A percentile compares a stretch with the other conserved stretches of the same genome.
Evolutionary conservation across 768 basidiomycete genomes (phyloP).

Genomic region (Amanita inopinata): DNA sequence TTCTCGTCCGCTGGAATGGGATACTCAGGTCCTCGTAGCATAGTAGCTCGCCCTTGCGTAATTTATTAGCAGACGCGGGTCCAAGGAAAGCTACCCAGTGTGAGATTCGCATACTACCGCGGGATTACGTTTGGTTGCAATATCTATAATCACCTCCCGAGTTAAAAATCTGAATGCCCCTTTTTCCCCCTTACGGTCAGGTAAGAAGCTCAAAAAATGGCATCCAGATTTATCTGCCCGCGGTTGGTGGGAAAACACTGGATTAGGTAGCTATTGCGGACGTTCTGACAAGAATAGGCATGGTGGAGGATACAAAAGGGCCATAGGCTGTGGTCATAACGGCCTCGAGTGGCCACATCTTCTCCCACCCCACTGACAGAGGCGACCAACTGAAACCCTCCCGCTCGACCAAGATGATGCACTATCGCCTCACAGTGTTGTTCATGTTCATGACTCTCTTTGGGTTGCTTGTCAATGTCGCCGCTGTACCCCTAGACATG

Average conservation of each 20-base stretch:
- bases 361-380: no score
- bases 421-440: conserved; percentile 5
- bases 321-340: no score
- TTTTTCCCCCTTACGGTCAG: not conserved
- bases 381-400: not conserved
- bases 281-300: conserved; percentile 1
- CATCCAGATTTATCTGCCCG: conserved; percentile 1
- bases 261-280: conserved; percentile 4
- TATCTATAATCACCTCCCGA: no score
- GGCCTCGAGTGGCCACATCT: not conserved
- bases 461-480: conserved; percentile 6
- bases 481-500: not conserved
- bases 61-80: no score
- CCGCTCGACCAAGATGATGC: conserved; percentile 2
- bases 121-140: conserved; percentile 2
- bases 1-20: no score
- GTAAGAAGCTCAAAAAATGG: not conserved
- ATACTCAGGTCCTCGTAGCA: no score
- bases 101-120: conserved; percentile 2
- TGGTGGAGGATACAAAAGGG: conserved; percentile 1
- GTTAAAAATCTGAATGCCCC: no score
- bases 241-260: conserved; percentile 1
- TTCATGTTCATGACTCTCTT: conserved; percentile 7
- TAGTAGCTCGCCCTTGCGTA: no score
- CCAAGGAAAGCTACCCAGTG: not conserved